Conservation (phyloP, 257 asterid genomes). For the Solanum appendiculatum region DNA sequence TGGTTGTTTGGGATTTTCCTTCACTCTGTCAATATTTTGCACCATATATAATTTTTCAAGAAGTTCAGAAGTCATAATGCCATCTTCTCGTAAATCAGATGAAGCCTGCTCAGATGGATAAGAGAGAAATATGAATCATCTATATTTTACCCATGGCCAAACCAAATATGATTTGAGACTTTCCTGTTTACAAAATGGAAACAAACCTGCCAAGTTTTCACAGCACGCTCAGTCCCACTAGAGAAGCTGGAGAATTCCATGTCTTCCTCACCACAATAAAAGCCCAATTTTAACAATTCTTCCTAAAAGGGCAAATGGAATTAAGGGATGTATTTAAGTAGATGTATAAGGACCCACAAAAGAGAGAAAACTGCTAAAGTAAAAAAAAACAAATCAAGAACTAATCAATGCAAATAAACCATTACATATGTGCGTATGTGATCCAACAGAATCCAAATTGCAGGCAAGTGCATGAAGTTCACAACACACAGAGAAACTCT, state of each 20-base stretch:
- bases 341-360: background rate
- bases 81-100: conserved; percentile 56
- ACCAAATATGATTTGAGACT: background rate
- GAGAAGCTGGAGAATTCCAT: conserved; percentile 69
- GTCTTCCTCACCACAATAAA: conserved; percentile 95
- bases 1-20: conserved; percentile 10
- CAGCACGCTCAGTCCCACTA: conserved; percentile 83
- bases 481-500: background rate
- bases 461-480: background rate
- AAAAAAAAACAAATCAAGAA: background rate
- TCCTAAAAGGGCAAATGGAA: conserved; percentile 35
- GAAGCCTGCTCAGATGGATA: conserved; percentile 45
- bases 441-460: background rate
- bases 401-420: background rate
- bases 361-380: background rate
- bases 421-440: background rate
- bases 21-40: conserved; percentile 16
- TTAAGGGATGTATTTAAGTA: background rate
- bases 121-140: background rate
- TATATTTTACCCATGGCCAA: background rate
- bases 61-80: conserved; percentile 80
- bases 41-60: conserved; percentile 33
- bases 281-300: conserved; percentile 68
- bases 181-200: background rate
- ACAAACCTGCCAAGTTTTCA: conserved; percentile 95